These are phyloP conservation scores for Sphenostylis stenocarpa DNA, from an alignment of 306 rosid species.

Conservation along the genomic window DNA sequence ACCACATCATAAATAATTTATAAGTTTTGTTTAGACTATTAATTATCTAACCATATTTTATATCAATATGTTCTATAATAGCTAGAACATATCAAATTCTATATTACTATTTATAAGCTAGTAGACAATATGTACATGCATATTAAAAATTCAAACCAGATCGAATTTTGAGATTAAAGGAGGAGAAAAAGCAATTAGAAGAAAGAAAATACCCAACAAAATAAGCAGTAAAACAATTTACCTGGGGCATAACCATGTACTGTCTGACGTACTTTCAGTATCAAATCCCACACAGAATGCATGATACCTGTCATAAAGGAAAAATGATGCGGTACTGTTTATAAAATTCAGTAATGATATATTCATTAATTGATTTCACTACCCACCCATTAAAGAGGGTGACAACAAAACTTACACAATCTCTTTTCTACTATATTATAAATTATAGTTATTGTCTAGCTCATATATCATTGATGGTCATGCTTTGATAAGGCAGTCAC, in stretches of 20 bases:
- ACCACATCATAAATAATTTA: constrained; percentile 17
- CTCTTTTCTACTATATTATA: not conserved
- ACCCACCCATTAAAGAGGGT: not conserved
- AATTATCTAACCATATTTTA: not conserved
- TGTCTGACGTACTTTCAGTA: constrained; percentile 74
- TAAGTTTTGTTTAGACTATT: constrained; percentile 14
- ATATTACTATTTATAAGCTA: constrained; percentile 9
- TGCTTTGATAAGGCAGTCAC: constrained; percentile 1
- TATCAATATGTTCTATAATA: not conserved
- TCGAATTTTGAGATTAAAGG: constrained; percentile 13
- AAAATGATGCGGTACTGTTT: constrained; percentile 31
- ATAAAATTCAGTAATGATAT: constrained; percentile 5
- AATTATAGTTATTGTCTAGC: constrained; percentile 3
- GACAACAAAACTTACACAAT: constrained; percentile 3
- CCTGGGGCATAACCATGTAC: constrained; percentile 99
- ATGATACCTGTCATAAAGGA: constrained; percentile 75
- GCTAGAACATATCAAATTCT: constrained; percentile 12
- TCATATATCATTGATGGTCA: constrained; percentile 8
- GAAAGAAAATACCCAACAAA: constrained; percentile 23
- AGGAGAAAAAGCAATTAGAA: constrained; percentile 5
- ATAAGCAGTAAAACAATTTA: constrained; percentile 35
- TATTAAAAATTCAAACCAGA: constrained; percentile 10
- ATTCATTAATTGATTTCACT: constrained; percentile 19
- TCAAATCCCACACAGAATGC: constrained; percentile 98
- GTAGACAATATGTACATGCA: constrained; percentile 22